Percentiles rank a stretch among this genome's conserved stretches.
Conservation (phyloP, 345 rosid species). For the Gossypium rotundifolium region DNA sequence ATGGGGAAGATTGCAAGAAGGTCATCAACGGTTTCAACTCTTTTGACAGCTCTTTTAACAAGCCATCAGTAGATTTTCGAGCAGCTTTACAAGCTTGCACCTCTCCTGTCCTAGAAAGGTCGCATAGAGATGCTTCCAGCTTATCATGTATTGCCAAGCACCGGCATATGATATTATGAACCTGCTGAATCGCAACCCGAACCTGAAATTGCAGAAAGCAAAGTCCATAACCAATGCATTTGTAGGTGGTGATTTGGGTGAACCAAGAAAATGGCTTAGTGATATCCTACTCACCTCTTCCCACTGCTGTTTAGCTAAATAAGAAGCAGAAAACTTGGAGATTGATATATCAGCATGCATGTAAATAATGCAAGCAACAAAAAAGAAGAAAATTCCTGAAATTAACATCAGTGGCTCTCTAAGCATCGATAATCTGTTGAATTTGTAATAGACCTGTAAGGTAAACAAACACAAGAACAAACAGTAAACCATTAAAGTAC, state of each 20-base stretch:
- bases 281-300: slow-evolving; percentile 58
- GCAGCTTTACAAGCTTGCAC: slow-evolving; percentile 84
- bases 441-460: slow-evolving; percentile 79
- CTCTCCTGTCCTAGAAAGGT: slow-evolving; percentile 89
- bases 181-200: slow-evolving; percentile 57
- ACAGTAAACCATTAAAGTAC: background rate
- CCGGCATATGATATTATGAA: slow-evolving; percentile 49
- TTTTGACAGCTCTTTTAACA: slow-evolving; percentile 71
- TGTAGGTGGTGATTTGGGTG: background rate
- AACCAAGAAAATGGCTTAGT: background rate
- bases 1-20: slow-evolving; percentile 62
- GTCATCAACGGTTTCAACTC: slow-evolving; percentile 55
- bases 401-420: slow-evolving; percentile 89
- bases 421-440: slow-evolving; percentile 69
- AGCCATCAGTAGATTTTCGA: slow-evolving; percentile 70
- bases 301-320: slow-evolving; percentile 93
- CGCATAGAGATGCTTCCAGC: slow-evolving; percentile 82
- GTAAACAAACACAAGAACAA: background rate
- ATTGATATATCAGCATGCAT: slow-evolving; percentile 78
- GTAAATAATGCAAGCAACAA: slow-evolving; percentile 65
- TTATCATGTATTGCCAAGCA: slow-evolving; percentile 69
- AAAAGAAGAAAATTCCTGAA: slow-evolving; percentile 65
- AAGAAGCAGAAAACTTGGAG: slow-evolving; percentile 86
- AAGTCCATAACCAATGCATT: background rate
- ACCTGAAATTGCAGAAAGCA: slow-evolving; percentile 46